These are phyloP conservation scores for Quercus ilex DNA, from an alignment of 306 rosid species.

Conservation along the genomic window DNA sequence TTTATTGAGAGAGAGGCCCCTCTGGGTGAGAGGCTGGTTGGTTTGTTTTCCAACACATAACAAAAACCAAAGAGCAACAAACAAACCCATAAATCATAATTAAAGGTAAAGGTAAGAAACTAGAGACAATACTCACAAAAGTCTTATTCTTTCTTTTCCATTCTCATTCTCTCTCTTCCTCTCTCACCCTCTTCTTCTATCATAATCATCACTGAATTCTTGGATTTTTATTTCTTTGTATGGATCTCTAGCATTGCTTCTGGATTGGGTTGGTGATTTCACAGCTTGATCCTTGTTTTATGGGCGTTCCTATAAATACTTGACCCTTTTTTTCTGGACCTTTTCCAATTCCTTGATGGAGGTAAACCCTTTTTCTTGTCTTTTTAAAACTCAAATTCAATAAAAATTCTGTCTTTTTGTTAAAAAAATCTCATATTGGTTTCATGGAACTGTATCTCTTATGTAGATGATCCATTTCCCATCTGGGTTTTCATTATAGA, in stretches of 20 bases:
- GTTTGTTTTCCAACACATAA: constrained; percentile 18
- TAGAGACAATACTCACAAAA: background rate
- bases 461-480: background rate
- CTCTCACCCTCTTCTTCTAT: background rate
- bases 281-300: constrained; percentile 36
- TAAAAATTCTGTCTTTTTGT: background rate
- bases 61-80: background rate
- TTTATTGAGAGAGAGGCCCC: constrained; percentile 14
- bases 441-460: background rate
- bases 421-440: background rate
- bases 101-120: constrained; percentile 36
- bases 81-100: constrained; percentile 43
- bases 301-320: constrained; percentile 33
- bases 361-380: constrained; percentile 43
- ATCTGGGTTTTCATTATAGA: background rate
- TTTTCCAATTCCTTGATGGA: constrained; percentile 33
- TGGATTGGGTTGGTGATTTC: constrained; percentile 21
- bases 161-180: background rate
- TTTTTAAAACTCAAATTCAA: background rate
- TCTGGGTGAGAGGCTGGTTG: constrained; percentile 12
- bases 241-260: constrained; percentile 40
- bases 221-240: constrained; percentile 21
- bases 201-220: constrained; percentile 27
- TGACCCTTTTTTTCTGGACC: constrained; percentile 31
- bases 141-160: constrained; percentile 12